These are phyloP conservation scores for Lactarius akahatsu DNA, from an alignment of 768 basidiomycete species.

Conservation along the genomic window DNA sequence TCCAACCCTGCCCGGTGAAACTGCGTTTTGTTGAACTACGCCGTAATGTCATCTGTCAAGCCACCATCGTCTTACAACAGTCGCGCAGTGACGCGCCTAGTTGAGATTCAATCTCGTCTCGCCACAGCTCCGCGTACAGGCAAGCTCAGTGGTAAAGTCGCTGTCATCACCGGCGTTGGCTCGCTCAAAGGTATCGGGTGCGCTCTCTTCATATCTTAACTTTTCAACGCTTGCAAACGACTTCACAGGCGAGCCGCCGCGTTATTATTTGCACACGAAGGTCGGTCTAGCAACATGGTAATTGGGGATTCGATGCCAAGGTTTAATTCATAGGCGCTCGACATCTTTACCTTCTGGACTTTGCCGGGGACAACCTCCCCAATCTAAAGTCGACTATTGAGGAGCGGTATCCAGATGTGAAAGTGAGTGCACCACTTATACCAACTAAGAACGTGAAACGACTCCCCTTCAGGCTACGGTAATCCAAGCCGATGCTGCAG, in stretches of 20 bases:
- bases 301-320: not conserved
- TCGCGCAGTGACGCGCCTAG: slow-evolving; percentile 62
- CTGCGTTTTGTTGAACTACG: not conserved
- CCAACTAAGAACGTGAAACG: not conserved
- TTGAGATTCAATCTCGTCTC: slow-evolving; percentile 69
- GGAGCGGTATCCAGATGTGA: slow-evolving; percentile 70
- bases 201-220: slow-evolving; percentile 30
- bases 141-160: slow-evolving; percentile 74
- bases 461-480: slow-evolving; percentile 62
- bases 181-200: slow-evolving; percentile 90
- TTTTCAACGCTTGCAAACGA: not conserved
- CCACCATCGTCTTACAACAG: slow-evolving; percentile 41
- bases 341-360: slow-evolving; percentile 78
- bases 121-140: slow-evolving; percentile 49
- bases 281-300: slow-evolving; percentile 37
- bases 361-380: slow-evolving; percentile 62
- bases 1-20: not conserved
- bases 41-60: slow-evolving; percentile 15
- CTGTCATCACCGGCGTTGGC: slow-evolving; percentile 84
- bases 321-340: slow-evolving; percentile 54
- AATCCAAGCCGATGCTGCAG: slow-evolving; percentile 79
- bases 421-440: slow-evolving; percentile 46
- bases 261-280: slow-evolving; percentile 77
- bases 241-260: slow-evolving; percentile 63
- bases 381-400: slow-evolving; percentile 68